Percentiles rank a stretch among this genome's conserved stretches.
Evolutionary conservation across 352 stramenopile genomes (phyloP).

Genomic region (Phytophthora europaea): DNA sequence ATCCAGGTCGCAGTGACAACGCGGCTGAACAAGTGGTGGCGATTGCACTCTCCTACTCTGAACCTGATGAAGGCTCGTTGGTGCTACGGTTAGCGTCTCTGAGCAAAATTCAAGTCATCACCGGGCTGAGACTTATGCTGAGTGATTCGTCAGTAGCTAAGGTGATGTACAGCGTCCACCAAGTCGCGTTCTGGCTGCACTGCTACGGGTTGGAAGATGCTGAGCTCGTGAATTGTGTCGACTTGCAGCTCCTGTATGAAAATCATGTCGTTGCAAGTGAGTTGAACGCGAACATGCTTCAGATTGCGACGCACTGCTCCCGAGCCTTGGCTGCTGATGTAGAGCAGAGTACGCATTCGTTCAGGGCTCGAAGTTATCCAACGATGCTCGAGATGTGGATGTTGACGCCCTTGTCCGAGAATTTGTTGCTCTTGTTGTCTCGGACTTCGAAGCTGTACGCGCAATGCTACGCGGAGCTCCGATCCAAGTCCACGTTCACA

Average conservation of each 20-base stretch:
- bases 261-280: not conserved
- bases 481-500: not conserved
- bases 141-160: constrained; percentile 3
- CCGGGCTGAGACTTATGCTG: not conserved
- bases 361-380: not conserved
- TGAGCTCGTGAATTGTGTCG: constrained; percentile 22
- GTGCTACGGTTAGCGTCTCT: not conserved
- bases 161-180: constrained; percentile 21
- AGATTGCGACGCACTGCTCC: not conserved
- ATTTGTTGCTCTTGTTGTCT: not conserved
- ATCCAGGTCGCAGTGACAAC: not conserved
- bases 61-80: not conserved
- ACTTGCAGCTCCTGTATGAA: constrained; percentile 40
- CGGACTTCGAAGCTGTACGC: constrained; percentile 1
- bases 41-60: not conserved
- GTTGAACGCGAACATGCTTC: constrained; percentile 15
- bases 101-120: not conserved
- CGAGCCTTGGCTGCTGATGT: not conserved
- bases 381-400: not conserved
- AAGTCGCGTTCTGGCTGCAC: constrained; percentile 10
- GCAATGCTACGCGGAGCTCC: not conserved
- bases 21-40: not conserved
- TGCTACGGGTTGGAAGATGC: not conserved
- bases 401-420: not conserved
- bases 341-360: constrained; percentile 1